A percentile compares a stretch with the other conserved stretches of the same genome.
These are phyloP conservation scores for Wickerhamiella sorbophila DNA, from an alignment of 805 yeast species.

Conservation along the genomic window DNA sequence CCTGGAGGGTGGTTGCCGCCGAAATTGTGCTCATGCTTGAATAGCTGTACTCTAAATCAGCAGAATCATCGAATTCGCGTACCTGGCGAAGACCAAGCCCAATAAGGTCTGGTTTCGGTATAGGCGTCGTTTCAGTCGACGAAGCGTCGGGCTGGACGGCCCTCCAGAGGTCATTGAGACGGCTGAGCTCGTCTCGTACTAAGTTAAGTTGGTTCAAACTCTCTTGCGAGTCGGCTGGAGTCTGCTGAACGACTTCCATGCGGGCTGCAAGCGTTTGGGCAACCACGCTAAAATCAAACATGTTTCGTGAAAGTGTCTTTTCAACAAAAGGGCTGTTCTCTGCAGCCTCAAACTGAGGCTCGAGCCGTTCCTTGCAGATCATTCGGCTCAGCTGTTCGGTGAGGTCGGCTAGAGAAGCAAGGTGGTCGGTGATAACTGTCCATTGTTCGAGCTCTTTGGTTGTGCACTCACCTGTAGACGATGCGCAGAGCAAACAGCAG, in stretches of 20 bases:
- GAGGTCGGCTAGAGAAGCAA: slow-evolving; percentile 7
- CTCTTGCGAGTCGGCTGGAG: slow-evolving; percentile 3
- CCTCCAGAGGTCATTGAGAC: slow-evolving; percentile 8
- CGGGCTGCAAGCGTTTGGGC: slow-evolving; percentile 16
- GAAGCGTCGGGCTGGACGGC: slow-evolving; percentile 1
- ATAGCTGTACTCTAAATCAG: not conserved
- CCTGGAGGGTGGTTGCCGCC: slow-evolving; percentile 1
- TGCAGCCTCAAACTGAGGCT: slow-evolving; percentile 3
- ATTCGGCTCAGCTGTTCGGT: slow-evolving; percentile 10
- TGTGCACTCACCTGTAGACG: slow-evolving; percentile 15
- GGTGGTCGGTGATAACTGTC: slow-evolving; percentile 18
- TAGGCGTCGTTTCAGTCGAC: slow-evolving; percentile 7
- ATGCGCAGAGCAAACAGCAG: slow-evolving; percentile 30
- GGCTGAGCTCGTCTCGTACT: slow-evolving; percentile 8
- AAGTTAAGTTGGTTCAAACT: slow-evolving; percentile 7
- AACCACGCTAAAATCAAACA: slow-evolving; percentile 6
- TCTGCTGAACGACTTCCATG: slow-evolving; percentile 11
- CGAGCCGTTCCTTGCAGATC: slow-evolving; percentile 13
- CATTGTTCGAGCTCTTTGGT: slow-evolving; percentile 16
- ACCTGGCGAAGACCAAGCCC: not conserved
- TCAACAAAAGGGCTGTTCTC: not conserved
- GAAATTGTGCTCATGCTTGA: not conserved
- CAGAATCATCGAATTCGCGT: not conserved
- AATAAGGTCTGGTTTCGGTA: slow-evolving; percentile 5
- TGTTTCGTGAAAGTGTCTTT: not conserved